Evolutionary conservation across 106 monocot species (phyloP), one percentile per base, ranked within the genome.

Genomic region (Dioscorea dumetorum): DNA sequence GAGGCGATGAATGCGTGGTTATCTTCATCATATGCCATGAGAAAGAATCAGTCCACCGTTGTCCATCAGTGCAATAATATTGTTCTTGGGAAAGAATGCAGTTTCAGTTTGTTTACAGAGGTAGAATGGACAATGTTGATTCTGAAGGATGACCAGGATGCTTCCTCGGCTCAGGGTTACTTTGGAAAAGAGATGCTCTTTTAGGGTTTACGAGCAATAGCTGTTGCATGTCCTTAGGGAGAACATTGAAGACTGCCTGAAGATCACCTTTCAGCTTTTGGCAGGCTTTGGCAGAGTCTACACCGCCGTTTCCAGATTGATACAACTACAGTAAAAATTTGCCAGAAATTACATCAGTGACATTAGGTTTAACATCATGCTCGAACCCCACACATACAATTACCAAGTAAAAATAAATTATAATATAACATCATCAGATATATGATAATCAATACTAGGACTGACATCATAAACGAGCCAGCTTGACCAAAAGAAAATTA

Each of bases 171-270:
- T 69, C 80, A 15, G 67, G 52, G 69, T 54, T 74, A 14, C 35
- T 48, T 54, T 85, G 77, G 72, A 90, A 75, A 70, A 84, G 82
- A 63, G 79, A 49, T 21, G 88, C 81, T 75, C 83, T 84, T 69
- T 91, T 77, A 33, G 95, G 88, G 34, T 91, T 88, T 5, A 74
- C 71, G 56, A 89, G 88, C 62, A 97, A 52, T 50, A 91, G 86
- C 59, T 89, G 84, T 58, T 97, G 95, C 75, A 77, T 84, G 73
- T 97, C 95, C 73, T 89, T 89, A 10, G 95, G 91, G 50, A 97
- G 91, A 53, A 89, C 84, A 73, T 77, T 70, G 63, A 85, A 97
- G 15, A 87, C 86, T 22, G 78, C 76, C 66, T 74, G 86, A n/a
- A 97, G 82, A 58, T 97, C 84, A 8, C 49, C 63, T 64, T 86